Conservation (phyloP, 768 basidiomycete genomes). For the Trametes elegans region DNA sequence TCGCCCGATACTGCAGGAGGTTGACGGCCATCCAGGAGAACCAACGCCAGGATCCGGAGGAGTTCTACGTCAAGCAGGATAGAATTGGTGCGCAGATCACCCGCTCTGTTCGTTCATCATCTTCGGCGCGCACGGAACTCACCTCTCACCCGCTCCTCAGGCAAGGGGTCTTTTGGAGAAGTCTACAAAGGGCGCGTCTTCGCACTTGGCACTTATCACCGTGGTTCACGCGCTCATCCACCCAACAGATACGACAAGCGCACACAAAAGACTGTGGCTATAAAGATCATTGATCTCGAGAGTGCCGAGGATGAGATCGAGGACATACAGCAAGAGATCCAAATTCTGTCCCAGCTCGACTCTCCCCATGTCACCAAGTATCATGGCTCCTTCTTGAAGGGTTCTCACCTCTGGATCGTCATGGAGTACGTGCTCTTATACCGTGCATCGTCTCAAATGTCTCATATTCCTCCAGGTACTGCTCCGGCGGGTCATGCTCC, state of each 20-base stretch:
- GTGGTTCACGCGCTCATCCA: neutral
- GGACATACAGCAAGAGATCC: conserved; percentile 98
- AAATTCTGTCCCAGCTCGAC: conserved; percentile 95
- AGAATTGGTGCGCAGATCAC: conserved; percentile 71
- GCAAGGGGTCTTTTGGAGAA: conserved; percentile 98
- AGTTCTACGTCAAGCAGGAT: conserved; percentile 95
- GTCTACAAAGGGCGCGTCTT: conserved; percentile 91
- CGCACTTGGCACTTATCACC: conserved; percentile 9
- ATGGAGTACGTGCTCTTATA: conserved; percentile 71
- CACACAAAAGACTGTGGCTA: conserved; percentile 95
- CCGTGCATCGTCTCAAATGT: neutral
- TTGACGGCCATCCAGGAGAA: conserved; percentile 46
- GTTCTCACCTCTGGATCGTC: conserved; percentile 97
- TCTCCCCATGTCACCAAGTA: conserved; percentile 97
- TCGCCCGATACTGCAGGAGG: conserved; percentile 8
- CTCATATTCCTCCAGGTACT: conserved; percentile 59
- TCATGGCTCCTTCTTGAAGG: conserved; percentile 94
- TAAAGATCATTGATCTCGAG: conserved; percentile 99
- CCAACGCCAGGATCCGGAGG: conserved; percentile 86
- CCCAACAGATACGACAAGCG: conserved; percentile 82
- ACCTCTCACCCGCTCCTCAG: conserved; percentile 38
- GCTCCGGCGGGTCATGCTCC: conserved; percentile 96
- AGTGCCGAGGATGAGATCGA: conserved; percentile 99
- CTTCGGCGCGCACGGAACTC: conserved; percentile 1
- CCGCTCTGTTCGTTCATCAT: conserved; percentile 5